These are phyloP conservation scores for Madurella fahalii DNA, from an alignment of 2,329 filamentous ascomycete species.

Conservation along the genomic window DNA sequence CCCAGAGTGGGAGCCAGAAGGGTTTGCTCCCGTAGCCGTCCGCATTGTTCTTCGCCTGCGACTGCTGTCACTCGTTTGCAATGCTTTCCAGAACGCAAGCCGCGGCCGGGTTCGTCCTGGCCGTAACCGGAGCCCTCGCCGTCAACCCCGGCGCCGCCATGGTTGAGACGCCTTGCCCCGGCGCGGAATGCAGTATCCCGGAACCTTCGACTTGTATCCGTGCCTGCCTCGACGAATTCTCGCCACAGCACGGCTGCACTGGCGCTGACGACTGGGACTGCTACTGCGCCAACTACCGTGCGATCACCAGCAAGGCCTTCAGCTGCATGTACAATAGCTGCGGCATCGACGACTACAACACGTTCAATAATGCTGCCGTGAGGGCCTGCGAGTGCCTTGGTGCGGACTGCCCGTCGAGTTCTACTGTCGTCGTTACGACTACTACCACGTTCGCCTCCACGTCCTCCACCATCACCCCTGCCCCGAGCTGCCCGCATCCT, in stretches of 20 bases:
- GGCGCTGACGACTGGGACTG: constrained; percentile 4
- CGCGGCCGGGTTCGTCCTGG: not conserved
- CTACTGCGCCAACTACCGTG: constrained; percentile 1
- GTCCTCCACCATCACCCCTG: not conserved
- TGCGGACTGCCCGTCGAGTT: not conserved
- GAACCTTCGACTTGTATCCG: not conserved
- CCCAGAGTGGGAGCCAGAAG: not conserved
- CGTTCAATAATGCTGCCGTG: not conserved
- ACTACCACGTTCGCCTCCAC: not conserved
- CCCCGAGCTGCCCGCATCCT: not conserved
- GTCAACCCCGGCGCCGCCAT: not conserved
- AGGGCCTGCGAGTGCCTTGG: not conserved
- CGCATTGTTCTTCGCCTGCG: not conserved
- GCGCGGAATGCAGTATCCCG: not conserved
- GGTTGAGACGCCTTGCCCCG: not conserved
- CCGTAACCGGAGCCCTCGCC: constrained; percentile 3
- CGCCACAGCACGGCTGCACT: not conserved
- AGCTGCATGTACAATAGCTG: not conserved
- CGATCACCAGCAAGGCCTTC: not conserved
- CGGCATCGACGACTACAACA: not conserved
- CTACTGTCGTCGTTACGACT: no score
- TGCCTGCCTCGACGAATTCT: not conserved
- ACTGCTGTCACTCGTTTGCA: constrained; percentile 1
- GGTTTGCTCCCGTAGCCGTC: not conserved
- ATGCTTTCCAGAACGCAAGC: constrained; percentile 1